Conservation (phyloP, 805 yeast species). For the Nakazawaea holstii region DNA sequence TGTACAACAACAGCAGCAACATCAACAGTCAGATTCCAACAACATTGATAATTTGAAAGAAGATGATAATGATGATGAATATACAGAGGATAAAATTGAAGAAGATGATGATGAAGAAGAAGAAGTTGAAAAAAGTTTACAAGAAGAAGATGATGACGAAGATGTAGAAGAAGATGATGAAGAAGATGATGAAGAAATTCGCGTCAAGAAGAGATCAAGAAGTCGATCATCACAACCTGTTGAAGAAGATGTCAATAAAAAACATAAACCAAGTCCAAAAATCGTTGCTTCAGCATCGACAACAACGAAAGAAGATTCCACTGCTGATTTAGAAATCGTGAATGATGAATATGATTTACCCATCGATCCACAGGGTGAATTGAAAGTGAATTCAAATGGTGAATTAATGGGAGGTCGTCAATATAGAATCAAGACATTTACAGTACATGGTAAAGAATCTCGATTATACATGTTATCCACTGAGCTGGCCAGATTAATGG, state of each 20-base stretch:
- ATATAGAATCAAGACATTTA: conserved; percentile 67
- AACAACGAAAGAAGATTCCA: conserved; percentile 14
- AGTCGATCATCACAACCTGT: not conserved
- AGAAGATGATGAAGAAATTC: conserved; percentile 18
- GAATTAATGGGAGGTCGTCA: conserved; percentile 65
- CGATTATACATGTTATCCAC: conserved; percentile 85
- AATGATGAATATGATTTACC: conserved; percentile 78
- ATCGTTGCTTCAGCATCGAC: too few species aligned
- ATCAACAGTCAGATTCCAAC: too few species aligned
- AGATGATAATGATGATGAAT: conserved; percentile 16
- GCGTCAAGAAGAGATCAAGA: conserved; percentile 14
- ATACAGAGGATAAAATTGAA: conserved; percentile 22
- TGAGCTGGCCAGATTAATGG: conserved; percentile 93
- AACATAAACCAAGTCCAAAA: conserved; percentile 20
- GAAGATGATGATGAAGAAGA: conserved; percentile 26
- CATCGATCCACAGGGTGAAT: conserved; percentile 74
- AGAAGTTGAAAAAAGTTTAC: conserved; percentile 19
- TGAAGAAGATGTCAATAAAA: conserved; percentile 13
- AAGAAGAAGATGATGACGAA: conserved; percentile 20
- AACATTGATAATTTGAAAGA: conserved; percentile 10
- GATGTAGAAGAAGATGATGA: conserved; percentile 19
- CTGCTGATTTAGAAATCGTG: conserved; percentile 44
- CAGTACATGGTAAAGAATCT: conserved; percentile 59
- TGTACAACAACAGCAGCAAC: conserved; percentile 11
- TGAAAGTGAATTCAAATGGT: conserved; percentile 66